Evolutionary conservation across 2,329 filamentous ascomycete species (phyloP), one percentile per base, ranked within the genome.

Genomic region (Nigrospora sphaerica): DNA sequence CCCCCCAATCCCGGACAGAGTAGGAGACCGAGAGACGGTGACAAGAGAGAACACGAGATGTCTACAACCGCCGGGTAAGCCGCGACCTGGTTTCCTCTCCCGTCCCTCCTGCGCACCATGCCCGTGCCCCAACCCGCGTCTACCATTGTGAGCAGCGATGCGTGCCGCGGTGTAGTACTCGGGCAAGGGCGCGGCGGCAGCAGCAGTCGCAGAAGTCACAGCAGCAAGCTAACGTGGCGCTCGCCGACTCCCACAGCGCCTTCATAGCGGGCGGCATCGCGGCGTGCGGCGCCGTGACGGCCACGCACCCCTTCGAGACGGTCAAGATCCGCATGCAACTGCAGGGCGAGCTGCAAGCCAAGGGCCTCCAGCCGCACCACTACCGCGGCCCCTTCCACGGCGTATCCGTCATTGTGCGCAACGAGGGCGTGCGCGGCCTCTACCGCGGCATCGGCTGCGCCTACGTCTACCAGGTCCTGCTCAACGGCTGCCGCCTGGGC

Each of bases 251-350:
- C 23, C 13, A 23, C 58, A 82, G 91, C 56, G 88, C 90, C 51
- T 98, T 98, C 74, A 82, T 97, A 60, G 92, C 93, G 47, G 93
- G 93, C 64, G 93, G 93, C 64, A 87, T 98, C 62, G 93, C 93
- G 63, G 93, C 93, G 54, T 97, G 92, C 71, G 93, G 93, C 62
- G 93, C 93, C 54, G 93, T 98, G 48, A 97, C 92, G 36, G 91
- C 95, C 54, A 97, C 93, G 43, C 93, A 98, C 69, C 91, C 91
- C 47, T 97, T 97, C 72, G 93, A 98, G 71, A 97, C 92, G 12
- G 90, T 98, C 65, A 98, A 98, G 80, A 97, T 97, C 64, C 87
- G 89, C 60, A 83, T 98, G 79, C 93, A 98, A 72, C 70, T 98
- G 46, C 93, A 98, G 68, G 93, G 93, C 67, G 93, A 98, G 68